Base-by-base conservation (phyloP, 2,329 filamentous ascomycete species). In the Coniochaeta sp. region DNA sequence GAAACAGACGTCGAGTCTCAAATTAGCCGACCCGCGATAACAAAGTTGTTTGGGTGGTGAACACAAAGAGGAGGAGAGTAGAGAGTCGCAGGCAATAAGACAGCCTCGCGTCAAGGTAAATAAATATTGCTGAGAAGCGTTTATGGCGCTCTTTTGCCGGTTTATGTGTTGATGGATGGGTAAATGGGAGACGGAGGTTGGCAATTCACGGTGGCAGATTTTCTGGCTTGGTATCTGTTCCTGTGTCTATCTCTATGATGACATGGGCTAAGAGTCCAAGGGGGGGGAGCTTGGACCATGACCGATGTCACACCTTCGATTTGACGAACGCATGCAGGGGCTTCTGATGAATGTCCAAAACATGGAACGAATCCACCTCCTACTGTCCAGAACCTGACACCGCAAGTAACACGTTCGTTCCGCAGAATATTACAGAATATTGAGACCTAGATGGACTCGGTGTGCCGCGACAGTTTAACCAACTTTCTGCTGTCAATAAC, bases 241-340 rank as follows among this genome's bases (percentile, higher is more conserved):
- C 43, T 22, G 22, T 47, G 8, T 47, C 22, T 52, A 22, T 17
- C 14, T 52, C 6, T 26, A 52, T 52, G 47, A 52, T 52, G 47
- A 57, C 28, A 57, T 57, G 54, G 54, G 50, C n/a, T 34, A 17
- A 34, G 50, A 7, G 26, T n/a, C n/a, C 31, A 4, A 31, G n/a
- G 43, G 22, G 14, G 22, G 47, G 54, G 31, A 57, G 54, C 54
- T 57, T 57, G 54, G 54, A 57, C 54, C 54, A 57, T n/a, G 50
- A 33, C 12, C 50, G 50, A 55, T 57, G 54, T 57, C 54, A 57
- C 54, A 57, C 31, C 34, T 57, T 57, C 6, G 54, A 57, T 52
- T 57, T 14, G 54, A 12, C 19, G 54, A 57, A 28, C 47, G 3
- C 54, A 57, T 36, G 54, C 54, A 57, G 54, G 54, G 54, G 28